Evolutionary conservation across 768 basidiomycete genomes (phyloP).

Genomic region (Pisolithus marmoratus): DNA sequence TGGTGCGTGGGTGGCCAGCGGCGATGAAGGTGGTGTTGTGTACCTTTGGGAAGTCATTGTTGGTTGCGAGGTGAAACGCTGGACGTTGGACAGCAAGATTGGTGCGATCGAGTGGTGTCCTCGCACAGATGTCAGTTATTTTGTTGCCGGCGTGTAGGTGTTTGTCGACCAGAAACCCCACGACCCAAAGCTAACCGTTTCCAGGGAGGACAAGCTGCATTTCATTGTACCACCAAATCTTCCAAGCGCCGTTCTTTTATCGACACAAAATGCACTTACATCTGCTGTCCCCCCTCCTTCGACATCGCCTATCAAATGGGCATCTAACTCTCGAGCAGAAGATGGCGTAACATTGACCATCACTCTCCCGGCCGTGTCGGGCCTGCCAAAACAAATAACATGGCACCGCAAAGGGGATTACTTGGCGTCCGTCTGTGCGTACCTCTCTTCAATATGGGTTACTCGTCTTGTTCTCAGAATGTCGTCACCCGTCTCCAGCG

Average conservation of each 20-base stretch:
- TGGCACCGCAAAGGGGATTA: conserved; percentile 98
- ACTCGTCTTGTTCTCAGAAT: conserved; percentile 6
- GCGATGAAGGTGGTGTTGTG: conserved; percentile 83
- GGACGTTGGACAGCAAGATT: conserved; percentile 76
- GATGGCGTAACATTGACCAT: conserved; percentile 58
- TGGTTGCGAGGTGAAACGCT: conserved; percentile 82
- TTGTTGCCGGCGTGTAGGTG: conserved; percentile 75
- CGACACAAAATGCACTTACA: conserved; percentile 57
- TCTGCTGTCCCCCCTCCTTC: conserved; percentile 59
- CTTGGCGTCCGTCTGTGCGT: conserved; percentile 89
- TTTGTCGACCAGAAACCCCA: conserved; percentile 1
- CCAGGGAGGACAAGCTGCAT: conserved; percentile 74
- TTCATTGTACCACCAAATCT: conserved; percentile 80
- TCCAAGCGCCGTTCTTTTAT: conserved; percentile 47
- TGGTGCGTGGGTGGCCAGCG: conserved; percentile 87
- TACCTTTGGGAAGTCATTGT: conserved; percentile 90
- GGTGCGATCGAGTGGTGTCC: conserved; percentile 94
- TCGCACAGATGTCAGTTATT: conserved; percentile 71
- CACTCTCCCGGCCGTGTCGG: conserved; percentile 58
- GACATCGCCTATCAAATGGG: conserved; percentile 68
- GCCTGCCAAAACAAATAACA: conserved; percentile 69
- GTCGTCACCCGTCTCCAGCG: conserved; percentile 33
- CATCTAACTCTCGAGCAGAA: conserved; percentile 39
- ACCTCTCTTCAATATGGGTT: neutral
- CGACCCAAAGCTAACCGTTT: conserved; percentile 8